Percentiles rank a stretch among this genome's conserved stretches.
Evolutionary conservation across 2,329 filamentous ascomycete species (phyloP).

Genomic region (Onygena corvina): DNA sequence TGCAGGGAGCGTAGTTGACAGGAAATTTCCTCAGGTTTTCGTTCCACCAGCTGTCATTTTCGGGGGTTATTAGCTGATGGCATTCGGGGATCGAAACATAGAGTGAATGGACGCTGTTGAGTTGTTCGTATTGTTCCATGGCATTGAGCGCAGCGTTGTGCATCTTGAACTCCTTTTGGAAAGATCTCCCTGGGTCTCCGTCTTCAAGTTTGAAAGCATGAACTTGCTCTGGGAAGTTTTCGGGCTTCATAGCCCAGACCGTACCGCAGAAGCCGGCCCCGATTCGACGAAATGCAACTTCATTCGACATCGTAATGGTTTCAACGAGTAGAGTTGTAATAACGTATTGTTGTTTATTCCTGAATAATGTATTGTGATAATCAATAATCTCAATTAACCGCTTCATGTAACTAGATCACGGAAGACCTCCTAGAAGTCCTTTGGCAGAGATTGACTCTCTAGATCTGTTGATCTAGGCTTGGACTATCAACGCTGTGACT

Average conservation of each 20-base stretch:
- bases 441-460: no score
- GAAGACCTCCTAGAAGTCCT: no score
- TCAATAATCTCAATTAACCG: no score
- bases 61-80: conserved; percentile 18
- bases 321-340: no score
- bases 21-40: conserved; percentile 21
- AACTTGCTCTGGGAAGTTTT: neutral
- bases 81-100: conserved; percentile 20
- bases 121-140: neutral
- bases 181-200: conserved; percentile 21
- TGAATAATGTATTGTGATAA: no score
- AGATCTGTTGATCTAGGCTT: no score
- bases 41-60: conserved; percentile 21
- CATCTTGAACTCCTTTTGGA: conserved; percentile 25
- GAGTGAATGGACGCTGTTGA: neutral
- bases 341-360: no score
- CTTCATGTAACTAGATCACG: no score
- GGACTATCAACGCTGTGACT: no score
- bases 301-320: no score
- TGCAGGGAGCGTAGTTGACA: conserved; percentile 23
- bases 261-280: conserved; percentile 25
- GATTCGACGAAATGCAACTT: conserved; percentile 18
- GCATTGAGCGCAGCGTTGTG: conserved; percentile 19
- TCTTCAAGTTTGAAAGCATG: conserved; percentile 27
- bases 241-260: conserved; percentile 20